Evolutionary conservation across 2,329 filamentous ascomycete species (phyloP), one percentile per base, ranked within the genome.

Genomic region (Hymenoscyphus repandus): DNA sequence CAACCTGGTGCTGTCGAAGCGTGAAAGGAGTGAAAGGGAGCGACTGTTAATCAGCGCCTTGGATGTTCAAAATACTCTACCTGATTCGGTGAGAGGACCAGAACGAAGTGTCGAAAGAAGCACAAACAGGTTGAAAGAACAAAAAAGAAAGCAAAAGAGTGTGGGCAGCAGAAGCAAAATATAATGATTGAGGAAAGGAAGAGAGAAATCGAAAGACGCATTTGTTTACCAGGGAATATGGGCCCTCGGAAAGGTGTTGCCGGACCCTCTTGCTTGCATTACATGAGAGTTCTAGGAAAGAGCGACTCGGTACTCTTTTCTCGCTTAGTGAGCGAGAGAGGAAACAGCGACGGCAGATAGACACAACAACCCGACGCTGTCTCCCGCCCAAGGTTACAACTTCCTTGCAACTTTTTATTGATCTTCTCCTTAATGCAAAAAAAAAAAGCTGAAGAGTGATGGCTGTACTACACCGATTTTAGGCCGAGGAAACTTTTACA

Each of bases 1-100:
- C 30, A 51, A 59, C 56, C 38, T 55, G 57, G 36, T 56, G 57
- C 52, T 20, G 47, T 20, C 31, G 30, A 53, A 57, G 55, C 49
- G 38, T 20, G 17, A 45, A 56, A 55, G 22, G 48, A 58, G 39
- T 51, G 56, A 58, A 36, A 50, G 46, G 31, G 44, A 33, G 43
- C 15, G 18, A 30, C 42, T 53, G 30, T 11, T 37, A 20, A 34
- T 48, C 49, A 50, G 47, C 33, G 44, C 32, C 44, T 46, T 46
- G 32, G 15, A 12, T 53, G 48, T 41, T 43, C 42, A 30, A 38
- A 34, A 40, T 34, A 22, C 34, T 39, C 37, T 20, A 30, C 45
- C 31, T 51, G 38, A 49, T 47, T 27, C 22, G 22, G 22, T 27
- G 22, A 27, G 52, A 54, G 50, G 51, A 51, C 45, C 44, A 49